phyloP scores from a whole-genome alignment of 1,284 basidiomycete species.

The Leccinum pachyderme region DNA sequence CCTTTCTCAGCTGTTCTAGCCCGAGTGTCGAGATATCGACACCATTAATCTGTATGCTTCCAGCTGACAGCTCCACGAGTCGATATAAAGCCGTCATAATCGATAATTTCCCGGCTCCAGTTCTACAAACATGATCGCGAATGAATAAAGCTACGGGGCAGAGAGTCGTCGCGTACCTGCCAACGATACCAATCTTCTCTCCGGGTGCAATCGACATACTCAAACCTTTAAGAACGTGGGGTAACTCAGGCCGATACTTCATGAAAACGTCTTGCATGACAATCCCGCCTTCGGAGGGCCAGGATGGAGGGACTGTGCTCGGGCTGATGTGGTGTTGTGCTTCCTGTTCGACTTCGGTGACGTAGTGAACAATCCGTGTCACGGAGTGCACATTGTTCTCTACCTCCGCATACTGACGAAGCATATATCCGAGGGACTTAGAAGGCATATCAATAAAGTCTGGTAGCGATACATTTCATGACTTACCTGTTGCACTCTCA shows the following conservation, averaged over 20 bases:
- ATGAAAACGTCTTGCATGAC: slow-evolving; percentile 63
- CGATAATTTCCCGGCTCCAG: slow-evolving; percentile 77
- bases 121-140: slow-evolving; percentile 41
- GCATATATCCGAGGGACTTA: slow-evolving; percentile 77
- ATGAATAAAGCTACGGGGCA: neutral
- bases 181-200: slow-evolving; percentile 90
- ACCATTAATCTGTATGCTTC: slow-evolving; percentile 64
- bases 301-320: slow-evolving; percentile 55
- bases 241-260: slow-evolving; percentile 69
- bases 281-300: slow-evolving; percentile 67
- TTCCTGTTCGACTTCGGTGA: slow-evolving; percentile 60
- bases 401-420: slow-evolving; percentile 81
- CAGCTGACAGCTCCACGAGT: slow-evolving; percentile 63
- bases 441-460: slow-evolving; percentile 8
- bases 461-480: neutral
- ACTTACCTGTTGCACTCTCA: slow-evolving; percentile 62
- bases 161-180: slow-evolving; percentile 40
- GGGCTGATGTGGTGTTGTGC: slow-evolving; percentile 65
- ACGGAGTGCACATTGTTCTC: slow-evolving; percentile 93
- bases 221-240: slow-evolving; percentile 65
- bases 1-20: slow-evolving; percentile 60
- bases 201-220: slow-evolving; percentile 66
- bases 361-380: slow-evolving; percentile 82
- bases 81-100: slow-evolving; percentile 59
- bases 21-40: slow-evolving; percentile 69